Base-by-base conservation (phyloP, 2,329 filamentous ascomycete species). In the Aureobasidium sp. region DNA sequence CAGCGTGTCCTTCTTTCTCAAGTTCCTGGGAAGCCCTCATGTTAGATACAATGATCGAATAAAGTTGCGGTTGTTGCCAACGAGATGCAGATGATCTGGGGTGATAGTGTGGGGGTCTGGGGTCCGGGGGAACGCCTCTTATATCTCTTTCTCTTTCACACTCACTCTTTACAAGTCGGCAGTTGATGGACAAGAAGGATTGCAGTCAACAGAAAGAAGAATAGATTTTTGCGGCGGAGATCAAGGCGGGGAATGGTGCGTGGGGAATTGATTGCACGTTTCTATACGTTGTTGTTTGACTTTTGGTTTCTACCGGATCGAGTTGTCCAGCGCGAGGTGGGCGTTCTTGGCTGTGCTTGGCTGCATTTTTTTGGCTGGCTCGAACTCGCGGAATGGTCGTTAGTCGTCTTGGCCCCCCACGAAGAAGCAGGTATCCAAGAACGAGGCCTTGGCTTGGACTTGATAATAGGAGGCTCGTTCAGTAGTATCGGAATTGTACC, bases 71-170 rank as follows among this genome's bases (percentile, higher is more conserved):
- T 21, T 21, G 50, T 54, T 54, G 36, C 1, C 3, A 44, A 30
- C n/a, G 5, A 15, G 48, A 49, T 49, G 27, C 25, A 54, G 29
- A 37, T 25, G 21, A 39, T 55, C 52, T 44, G 52, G 37, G 52
- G 37, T 41, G n/a, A 49, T n/a, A 44, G 52, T 44, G 34, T 37
- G 34, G 52, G 49, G 49, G 49, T 53, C 49, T 53, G 49, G 49
- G 49, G 49, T 39, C 30, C 4, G 49, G 36, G 36, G 36, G 25
- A 11, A 25, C 21, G 6, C 36, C 34, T 21, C 37, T 55, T 55
- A 55, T 55, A 37, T 32, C 52, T 55, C 21, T 36, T 30, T 32
- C 21, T 21, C 21, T 21, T 21, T 21, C 21, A 21, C 37, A 45
- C 29, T 37, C 13, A 30, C 13, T n/a, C 44, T 15, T n/a, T 45